Evolutionary conservation across 495 filamentous ascomycete species (phyloP), one percentile per base, ranked within the genome.

Genomic region (Hyaloscypha hepaticicola): DNA sequence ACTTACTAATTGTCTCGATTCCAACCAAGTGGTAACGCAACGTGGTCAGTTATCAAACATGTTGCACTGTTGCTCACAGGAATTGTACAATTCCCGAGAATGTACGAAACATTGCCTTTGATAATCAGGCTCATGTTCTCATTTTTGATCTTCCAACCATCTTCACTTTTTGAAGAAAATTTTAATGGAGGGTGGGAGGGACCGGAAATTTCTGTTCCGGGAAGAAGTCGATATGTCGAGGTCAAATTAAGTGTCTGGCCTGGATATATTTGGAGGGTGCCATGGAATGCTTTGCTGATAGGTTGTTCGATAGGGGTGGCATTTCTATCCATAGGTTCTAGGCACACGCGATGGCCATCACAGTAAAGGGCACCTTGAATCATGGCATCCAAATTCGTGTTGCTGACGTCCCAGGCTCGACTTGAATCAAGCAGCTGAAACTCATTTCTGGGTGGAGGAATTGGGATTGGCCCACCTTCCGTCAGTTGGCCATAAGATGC

Each of bases 1-100:
- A 66, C 56, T 60, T 51, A 66, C 63, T 63, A 66, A 34, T 66
- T 66, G 60, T 66, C 64, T 38, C 64, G 26, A 58, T 66, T 66
- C 64, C 64, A 66, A 28, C 64, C 64, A 24, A 66, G 45, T 7
- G 58, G 64, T 49, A 66, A 51, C 21, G 64, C 64, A 22, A 62
- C 59, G 27, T 62, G 58, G 59, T 66, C 64, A 3, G 64, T 62
- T n/a, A 66, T 66, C 21, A 66, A 34, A 27, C 58, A 59, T 2
- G 45, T 55, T 6, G 21, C 58, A 26, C 25, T 27, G n/a, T 55
- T 27, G 4, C 34, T 21, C 33, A 56, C 59, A 8, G 64, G 64
- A 19, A 66, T 24, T 5, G 64, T n/a, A 24, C 58, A 62, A 27
- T 62, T 63, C 14, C 64, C 51, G 14, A 66, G 27, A 28, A 66